Percentiles rank a stretch among this genome's conserved stretches.
Evolutionary conservation across 139 green algal genomes (phyloP).

Genomic region (Haematococcus lacustris): DNA sequence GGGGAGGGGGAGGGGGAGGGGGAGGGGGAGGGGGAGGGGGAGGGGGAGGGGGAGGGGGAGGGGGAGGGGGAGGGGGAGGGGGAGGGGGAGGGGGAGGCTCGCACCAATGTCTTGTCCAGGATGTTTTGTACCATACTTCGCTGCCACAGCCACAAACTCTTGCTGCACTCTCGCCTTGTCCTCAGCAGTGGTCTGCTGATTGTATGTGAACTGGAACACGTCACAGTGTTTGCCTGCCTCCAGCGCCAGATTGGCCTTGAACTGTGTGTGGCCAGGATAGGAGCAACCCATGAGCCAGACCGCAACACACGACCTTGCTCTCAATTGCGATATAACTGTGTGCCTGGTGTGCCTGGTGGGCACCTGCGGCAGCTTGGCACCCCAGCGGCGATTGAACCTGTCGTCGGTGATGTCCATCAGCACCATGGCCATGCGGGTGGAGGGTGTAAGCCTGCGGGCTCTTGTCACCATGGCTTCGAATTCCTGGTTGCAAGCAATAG

Average conservation of each 20-base stretch:
- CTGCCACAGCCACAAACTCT: background rate
- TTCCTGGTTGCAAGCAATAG: constrained; percentile 18
- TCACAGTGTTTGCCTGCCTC: background rate
- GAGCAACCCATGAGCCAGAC: constrained; percentile 9
- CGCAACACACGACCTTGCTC: too few species aligned
- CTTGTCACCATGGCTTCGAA: constrained; percentile 10
- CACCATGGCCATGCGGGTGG: background rate
- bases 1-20: too few species aligned
- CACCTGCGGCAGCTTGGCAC: constrained; percentile 2
- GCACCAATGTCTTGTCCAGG: too few species aligned
- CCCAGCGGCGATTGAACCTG: constrained; percentile 4
- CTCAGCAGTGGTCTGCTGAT: background rate
- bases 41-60: too few species aligned
- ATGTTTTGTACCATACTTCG: background rate
- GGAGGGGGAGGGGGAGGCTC: too few species aligned
- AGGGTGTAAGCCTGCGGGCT: background rate
- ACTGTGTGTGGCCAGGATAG: background rate
- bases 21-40: too few species aligned
- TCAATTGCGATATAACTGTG: too few species aligned
- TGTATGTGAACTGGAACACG: constrained; percentile 1
- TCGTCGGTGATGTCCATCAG: constrained; percentile 16
- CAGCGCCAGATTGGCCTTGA: background rate
- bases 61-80: too few species aligned
- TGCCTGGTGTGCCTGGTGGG: too few species aligned
- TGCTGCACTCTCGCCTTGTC: background rate